Conservation (phyloP, 768 basidiomycete genomes). For the Tulasnella sp. region DNA sequence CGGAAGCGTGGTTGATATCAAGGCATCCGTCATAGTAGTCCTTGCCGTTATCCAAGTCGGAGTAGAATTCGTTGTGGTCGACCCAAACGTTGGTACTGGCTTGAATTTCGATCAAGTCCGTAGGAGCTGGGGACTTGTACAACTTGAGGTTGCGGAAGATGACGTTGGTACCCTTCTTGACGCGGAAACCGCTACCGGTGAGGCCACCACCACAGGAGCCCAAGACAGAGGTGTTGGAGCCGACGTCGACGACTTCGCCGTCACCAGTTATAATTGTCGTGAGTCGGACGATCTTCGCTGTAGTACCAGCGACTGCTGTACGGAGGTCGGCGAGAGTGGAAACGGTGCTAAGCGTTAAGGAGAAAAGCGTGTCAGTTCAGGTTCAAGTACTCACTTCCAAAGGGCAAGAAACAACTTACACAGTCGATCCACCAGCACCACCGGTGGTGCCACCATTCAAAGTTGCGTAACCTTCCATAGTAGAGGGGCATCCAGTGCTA, state of each 20-base stretch:
- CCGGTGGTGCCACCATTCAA: slow-evolving; percentile 31
- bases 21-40: slow-evolving; percentile 48
- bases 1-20: slow-evolving; percentile 47
- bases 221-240: slow-evolving; percentile 15
- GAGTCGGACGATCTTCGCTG: slow-evolving; percentile 31
- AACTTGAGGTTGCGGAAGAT: slow-evolving; percentile 22
- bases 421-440: slow-evolving; percentile 31
- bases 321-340: slow-evolving; percentile 30
- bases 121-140: slow-evolving; percentile 13
- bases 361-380: neutral
- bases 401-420: slow-evolving; percentile 12
- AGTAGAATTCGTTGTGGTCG: slow-evolving; percentile 17
- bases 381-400: neutral
- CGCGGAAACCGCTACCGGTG: slow-evolving; percentile 12
- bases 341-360: slow-evolving; percentile 15
- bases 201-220: slow-evolving; percentile 16
- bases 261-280: slow-evolving; percentile 26
- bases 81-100: slow-evolving; percentile 11
- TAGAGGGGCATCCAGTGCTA: neutral
- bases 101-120: slow-evolving; percentile 11
- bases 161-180: slow-evolving; percentile 15
- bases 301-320: slow-evolving; percentile 28
- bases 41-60: slow-evolving; percentile 34
- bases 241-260: slow-evolving; percentile 1
- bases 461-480: slow-evolving; percentile 27